These are phyloP conservation scores for Plasmodium blacklocki DNA, from an alignment of 169 alveolate species.

Conservation along the genomic window DNA sequence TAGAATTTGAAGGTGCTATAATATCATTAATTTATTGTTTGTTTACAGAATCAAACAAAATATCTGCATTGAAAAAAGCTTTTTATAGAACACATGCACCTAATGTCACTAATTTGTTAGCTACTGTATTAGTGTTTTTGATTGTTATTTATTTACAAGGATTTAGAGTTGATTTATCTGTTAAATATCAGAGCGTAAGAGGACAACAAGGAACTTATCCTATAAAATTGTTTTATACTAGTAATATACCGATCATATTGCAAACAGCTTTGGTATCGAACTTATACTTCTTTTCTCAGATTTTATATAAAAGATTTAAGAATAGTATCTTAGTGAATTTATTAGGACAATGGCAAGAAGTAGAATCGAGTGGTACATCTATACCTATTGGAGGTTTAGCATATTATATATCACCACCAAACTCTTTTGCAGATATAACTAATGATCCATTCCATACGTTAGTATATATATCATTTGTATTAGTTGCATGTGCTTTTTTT, in stretches of 20 bases:
- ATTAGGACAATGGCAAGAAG: slow-evolving; percentile 97
- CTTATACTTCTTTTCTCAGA: slow-evolving; percentile 98
- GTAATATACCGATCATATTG: slow-evolving; percentile 99
- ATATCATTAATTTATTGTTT: slow-evolving; percentile 98
- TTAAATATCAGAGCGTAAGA: slow-evolving; percentile 95
- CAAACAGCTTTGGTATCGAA: slow-evolving; percentile 99
- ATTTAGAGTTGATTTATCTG: slow-evolving; percentile 97
- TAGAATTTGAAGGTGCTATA: slow-evolving; percentile 99
- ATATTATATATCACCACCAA: slow-evolving; percentile 99
- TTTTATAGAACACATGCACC: slow-evolving; percentile 99
- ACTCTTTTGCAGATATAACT: slow-evolving; percentile 91
- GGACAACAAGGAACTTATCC: slow-evolving; percentile 99
- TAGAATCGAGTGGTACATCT: slow-evolving; percentile 96
- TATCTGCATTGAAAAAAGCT: slow-evolving; percentile 91
- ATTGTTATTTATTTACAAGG: slow-evolving; percentile 99
- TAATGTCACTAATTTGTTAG: slow-evolving; percentile 96
- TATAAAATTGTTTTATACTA: slow-evolving; percentile 99
- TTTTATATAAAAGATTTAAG: slow-evolving; percentile 97
- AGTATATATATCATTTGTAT: slow-evolving; percentile 97
- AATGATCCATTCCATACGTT: slow-evolving; percentile 98
- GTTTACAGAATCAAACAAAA: slow-evolving; percentile 91
- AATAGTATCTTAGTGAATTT: slow-evolving; percentile 95
- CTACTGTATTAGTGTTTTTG: slow-evolving; percentile 97
- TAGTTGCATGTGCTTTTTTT: slow-evolving; percentile 98
- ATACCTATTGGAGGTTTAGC: slow-evolving; percentile 99